Base-by-base conservation (phyloP, 495 filamentous ascomycete genomes). In the Talaromyces trachyspermus region DNA sequence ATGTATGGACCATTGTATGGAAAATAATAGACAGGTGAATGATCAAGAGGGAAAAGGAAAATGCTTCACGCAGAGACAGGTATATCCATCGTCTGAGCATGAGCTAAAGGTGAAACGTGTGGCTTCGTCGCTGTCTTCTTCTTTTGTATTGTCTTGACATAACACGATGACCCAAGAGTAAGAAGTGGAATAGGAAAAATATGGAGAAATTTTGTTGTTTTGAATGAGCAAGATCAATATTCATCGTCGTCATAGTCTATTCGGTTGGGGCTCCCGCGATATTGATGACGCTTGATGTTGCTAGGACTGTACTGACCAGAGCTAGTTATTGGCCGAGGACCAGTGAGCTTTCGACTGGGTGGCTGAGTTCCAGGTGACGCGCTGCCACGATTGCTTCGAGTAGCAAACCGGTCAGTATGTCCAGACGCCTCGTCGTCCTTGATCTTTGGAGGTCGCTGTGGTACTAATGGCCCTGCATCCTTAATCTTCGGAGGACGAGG, bases 401-500 rank as follows among this genome's bases (percentile, higher is more conserved):
- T 66, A 40, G 56, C 63, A 48, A 72, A 54, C 33, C 71, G 73
- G 45, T 76, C 72, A 35, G 53, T 56, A 52, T 71, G 70, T 3
- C 58, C 54, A 17, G 59, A 57, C 15, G 62, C 63, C 19, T 65
- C 68, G n/a, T 54, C 53, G 17, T 62, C 64, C 41, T 60, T 58
- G 48, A 63, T 51, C 55, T 75, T 75, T 18, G 68, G 59, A 1
- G 73, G 64, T 27, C 75, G 59, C 36, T 71, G 66, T 11, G 75
- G 72, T 15, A 78, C 55, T 29, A 78, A 52, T 9, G 76, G 75
- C 0, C 74, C 75, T 9, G 74, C 68, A 39, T 76, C 74, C 46
- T 68, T 69, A 52, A 78, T 43, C 57, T 79, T 79, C 4, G 73
- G 73, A 4, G 73, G 74, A 33, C 74, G 57, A n/a, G 72, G 71